Evolutionary conservation across 495 filamentous ascomycete species (phyloP), one percentile per base, ranked within the genome.

Genomic region (Cladorrhinum samala): DNA sequence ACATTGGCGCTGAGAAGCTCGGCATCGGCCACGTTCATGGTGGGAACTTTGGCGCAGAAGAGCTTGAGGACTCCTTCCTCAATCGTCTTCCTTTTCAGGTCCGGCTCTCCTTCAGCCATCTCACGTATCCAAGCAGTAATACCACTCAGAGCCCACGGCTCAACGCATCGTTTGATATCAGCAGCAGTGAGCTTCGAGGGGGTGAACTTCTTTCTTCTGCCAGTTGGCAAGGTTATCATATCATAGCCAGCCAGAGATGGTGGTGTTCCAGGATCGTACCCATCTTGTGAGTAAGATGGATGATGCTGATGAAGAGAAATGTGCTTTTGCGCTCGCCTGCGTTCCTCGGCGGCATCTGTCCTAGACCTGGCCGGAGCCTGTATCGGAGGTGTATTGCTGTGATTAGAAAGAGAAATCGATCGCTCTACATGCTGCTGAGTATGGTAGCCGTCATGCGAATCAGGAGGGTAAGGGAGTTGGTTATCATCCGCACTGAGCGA

Each of bases 11-110:
- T 86, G 18, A 99, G 74, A 6, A 85, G 84, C 64, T 99, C 93
- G 1, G 94, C 94, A 76, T 97, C 93, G 2, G 93, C 91, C 42
- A 90, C 91, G 61, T 99, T 97, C 93, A 99, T 97, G 0, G 92
- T 99, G 1, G 94, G 91, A 2, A 99, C 91, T 68, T 95, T 96
- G 70, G 91, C 83, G 14, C 91, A 95, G 65, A 99, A 97, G 18
- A 99, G 73, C 8, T 84, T 88, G 19, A 96, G 84, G 39, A 97
- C 80, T 2, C 87, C 91, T 49, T 96, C 91, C 27, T 86, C 83
- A 42, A 97, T 79, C 4, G 86, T 83, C 51, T 87, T 84, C 61
- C 87, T 80, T 60, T 86, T 88, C 19, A 99, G 77, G 70, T 99
- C 90, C 14, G 75, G 74, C 50, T 84, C 82, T 16, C 91, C 91